These are phyloP conservation scores for Ustilago sp. DNA, from an alignment of 1,284 basidiomycete genomes.

Conservation along the genomic window DNA sequence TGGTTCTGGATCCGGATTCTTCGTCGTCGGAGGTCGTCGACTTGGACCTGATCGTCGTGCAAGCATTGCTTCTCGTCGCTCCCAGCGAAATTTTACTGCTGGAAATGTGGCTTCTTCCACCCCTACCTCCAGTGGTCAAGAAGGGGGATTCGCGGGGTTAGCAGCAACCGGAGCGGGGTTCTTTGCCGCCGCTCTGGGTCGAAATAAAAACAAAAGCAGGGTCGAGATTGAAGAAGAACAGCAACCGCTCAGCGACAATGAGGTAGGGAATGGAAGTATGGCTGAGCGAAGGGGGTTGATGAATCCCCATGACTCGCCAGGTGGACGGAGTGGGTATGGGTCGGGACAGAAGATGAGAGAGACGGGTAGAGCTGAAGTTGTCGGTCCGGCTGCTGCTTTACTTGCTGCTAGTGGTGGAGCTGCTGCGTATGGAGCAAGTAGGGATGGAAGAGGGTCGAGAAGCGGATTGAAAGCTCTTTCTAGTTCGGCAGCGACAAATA, in stretches of 20 bases:
- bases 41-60: constrained; percentile 22
- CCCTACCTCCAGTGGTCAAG: neutral
- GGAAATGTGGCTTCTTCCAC: constrained; percentile 21
- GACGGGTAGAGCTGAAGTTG: neutral
- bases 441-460: constrained; percentile 1
- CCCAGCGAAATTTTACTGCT: constrained; percentile 16
- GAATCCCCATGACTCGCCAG: constrained; percentile 20
- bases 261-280: constrained; percentile 32
- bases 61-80: constrained; percentile 31
- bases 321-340: constrained; percentile 13
- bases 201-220: constrained; percentile 4
- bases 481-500: constrained; percentile 3
- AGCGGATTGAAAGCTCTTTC: constrained; percentile 10
- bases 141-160: constrained; percentile 9
- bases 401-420: constrained; percentile 20
- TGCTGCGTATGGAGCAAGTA: constrained; percentile 7
- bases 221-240: constrained; percentile 43
- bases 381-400: constrained; percentile 20
- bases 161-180: constrained; percentile 31
- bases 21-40: constrained; percentile 53
- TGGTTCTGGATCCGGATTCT: constrained; percentile 54
- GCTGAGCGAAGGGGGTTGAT: constrained; percentile 47
- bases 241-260: constrained; percentile 33
- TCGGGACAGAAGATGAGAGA: constrained; percentile 32
- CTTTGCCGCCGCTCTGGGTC: constrained; percentile 27